These are phyloP conservation scores for Claviceps sorghi DNA, from an alignment of 2,329 filamentous ascomycete genomes.

Conservation along the genomic window DNA sequence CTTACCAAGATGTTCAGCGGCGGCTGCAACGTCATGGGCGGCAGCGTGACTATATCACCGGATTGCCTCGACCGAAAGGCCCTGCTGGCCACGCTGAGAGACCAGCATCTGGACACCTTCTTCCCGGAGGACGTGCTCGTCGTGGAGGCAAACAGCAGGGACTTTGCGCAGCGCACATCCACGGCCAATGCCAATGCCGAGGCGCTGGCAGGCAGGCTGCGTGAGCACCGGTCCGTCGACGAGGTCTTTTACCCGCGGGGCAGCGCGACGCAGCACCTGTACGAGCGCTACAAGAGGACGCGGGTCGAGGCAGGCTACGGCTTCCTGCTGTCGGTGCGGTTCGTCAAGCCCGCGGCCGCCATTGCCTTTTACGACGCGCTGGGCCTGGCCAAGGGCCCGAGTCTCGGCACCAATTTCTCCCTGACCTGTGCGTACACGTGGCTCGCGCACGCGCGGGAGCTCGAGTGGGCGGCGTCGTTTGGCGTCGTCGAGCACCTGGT, in stretches of 20 bases:
- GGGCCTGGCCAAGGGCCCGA: constrained; percentile 32
- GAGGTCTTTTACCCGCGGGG: constrained; percentile 28
- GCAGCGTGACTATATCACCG: constrained; percentile 30
- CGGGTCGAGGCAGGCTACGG: constrained; percentile 29
- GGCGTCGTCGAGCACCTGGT: constrained; percentile 26
- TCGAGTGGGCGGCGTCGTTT: constrained; percentile 22
- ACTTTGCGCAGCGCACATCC: constrained; percentile 21
- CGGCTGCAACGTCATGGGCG: constrained; percentile 37
- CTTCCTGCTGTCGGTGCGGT: constrained; percentile 35
- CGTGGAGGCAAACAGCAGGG: constrained; percentile 25
- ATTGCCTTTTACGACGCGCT: constrained; percentile 33
- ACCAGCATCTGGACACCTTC: constrained; percentile 12
- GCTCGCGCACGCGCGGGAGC: constrained; percentile 23
- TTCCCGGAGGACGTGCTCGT: constrained; percentile 14
- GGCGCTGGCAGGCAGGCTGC: constrained; percentile 13
- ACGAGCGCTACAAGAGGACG: constrained; percentile 16
- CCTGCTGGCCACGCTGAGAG: constrained; percentile 12
- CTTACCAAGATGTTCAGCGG: constrained; percentile 43
- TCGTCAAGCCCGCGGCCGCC: constrained; percentile 22
- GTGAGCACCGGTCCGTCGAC: constrained; percentile 10
- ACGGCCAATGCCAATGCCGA: constrained; percentile 14
- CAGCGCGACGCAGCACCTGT: constrained; percentile 19
- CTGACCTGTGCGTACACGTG: constrained; percentile 27
- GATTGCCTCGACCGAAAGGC: constrained; percentile 19
- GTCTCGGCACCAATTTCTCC: constrained; percentile 35